Conservation (phyloP, 202 grass and related monocot species). For the Musa balbisiana region DNA sequence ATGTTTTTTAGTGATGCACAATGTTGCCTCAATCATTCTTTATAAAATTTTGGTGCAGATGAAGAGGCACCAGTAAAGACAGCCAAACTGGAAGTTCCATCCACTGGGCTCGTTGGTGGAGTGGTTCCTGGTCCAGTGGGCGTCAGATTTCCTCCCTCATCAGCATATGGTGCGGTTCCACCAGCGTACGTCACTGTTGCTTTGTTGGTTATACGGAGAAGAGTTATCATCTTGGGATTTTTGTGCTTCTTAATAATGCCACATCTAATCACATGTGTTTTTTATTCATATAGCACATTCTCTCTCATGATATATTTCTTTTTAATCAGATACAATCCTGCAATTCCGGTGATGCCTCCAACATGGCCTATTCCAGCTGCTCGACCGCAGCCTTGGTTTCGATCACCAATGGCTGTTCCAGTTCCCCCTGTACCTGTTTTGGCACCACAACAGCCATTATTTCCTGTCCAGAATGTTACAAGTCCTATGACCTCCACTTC, state of each 20-base stretch:
- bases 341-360: neutral
- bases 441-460: conserved; percentile 15
- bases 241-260: neutral
- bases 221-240: neutral
- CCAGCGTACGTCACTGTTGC: neutral
- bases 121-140: neutral
- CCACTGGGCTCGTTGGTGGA: neutral
- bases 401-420: neutral
- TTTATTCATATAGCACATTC: neutral
- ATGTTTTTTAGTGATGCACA: no score
- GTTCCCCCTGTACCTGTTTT: neutral
- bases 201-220: neutral
- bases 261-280: neutral
- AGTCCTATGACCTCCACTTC: conserved; percentile 47
- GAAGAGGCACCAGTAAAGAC: neutral
- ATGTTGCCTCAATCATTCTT: neutral
- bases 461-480: conserved; percentile 80
- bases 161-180: neutral
- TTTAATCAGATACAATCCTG: neutral
- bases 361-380: neutral
- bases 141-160: neutral
- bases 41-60: neutral
- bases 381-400: conserved; percentile 2
- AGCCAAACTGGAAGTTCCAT: neutral
- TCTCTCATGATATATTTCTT: neutral